A percentile compares a stretch with the other conserved stretches of the same genome.
These are phyloP conservation scores for Butyriboletus loyo DNA, from an alignment of 768 basidiomycete genomes.

Conservation along the genomic window DNA sequence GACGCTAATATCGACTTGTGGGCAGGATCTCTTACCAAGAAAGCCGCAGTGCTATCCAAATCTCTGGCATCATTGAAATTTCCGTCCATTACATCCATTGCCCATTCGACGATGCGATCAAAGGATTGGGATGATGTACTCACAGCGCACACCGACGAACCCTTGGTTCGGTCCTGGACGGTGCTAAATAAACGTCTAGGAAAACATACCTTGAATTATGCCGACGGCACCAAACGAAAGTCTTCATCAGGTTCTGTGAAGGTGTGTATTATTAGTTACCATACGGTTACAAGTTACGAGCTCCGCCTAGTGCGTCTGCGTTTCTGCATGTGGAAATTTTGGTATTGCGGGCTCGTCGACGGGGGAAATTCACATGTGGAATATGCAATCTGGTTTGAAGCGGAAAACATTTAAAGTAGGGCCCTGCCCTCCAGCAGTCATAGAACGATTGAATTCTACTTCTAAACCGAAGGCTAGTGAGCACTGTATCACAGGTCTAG, in stretches of 20 bases:
- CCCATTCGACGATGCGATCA: slow-evolving; percentile 73
- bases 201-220: slow-evolving; percentile 64
- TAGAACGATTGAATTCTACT: slow-evolving; percentile 40
- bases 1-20: slow-evolving; percentile 2
- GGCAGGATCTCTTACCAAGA: slow-evolving; percentile 80
- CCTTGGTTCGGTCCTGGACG: slow-evolving; percentile 83
- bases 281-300: background rate
- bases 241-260: slow-evolving; percentile 61
- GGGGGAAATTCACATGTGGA: slow-evolving; percentile 87
- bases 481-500: slow-evolving; percentile 76
- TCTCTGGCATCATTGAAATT: slow-evolving; percentile 82
- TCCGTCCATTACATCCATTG: slow-evolving; percentile 71
- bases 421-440: slow-evolving; percentile 53
- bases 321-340: slow-evolving; percentile 96
- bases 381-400: slow-evolving; percentile 91
- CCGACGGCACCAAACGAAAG: slow-evolving; percentile 47
- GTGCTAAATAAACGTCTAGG: slow-evolving; percentile 81
- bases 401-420: slow-evolving; percentile 76
- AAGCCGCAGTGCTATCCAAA: slow-evolving; percentile 73
- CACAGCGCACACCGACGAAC: slow-evolving; percentile 84
- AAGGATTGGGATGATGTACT: slow-evolving; percentile 99
- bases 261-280: slow-evolving; percentile 39
- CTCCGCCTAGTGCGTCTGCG: slow-evolving; percentile 64
- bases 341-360: slow-evolving; percentile 81
- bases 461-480: slow-evolving; percentile 42